A percentile compares a stretch with the other conserved stretches of the same genome.
phyloP scores from a whole-genome alignment of 768 basidiomycete genomes.

The Boletus rubroflammeus region DNA sequence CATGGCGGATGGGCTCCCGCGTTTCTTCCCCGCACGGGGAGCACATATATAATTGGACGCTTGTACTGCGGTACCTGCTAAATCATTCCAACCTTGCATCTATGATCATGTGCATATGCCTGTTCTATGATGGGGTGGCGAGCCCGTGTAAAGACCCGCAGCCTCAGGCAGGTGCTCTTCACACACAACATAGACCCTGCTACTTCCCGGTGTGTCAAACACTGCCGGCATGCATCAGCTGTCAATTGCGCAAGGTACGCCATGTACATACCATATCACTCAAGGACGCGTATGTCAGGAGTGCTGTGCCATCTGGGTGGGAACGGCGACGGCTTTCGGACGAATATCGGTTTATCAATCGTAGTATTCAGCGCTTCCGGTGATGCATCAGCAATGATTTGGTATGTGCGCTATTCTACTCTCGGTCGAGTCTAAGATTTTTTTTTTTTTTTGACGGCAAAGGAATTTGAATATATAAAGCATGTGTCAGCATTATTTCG shows the following conservation, averaged over 20 bases:
- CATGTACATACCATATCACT: too few species aligned
- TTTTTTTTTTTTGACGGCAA: constrained; percentile 1
- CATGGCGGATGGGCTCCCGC: neutral
- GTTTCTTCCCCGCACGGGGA: neutral
- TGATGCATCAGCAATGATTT: neutral
- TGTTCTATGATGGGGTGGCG: neutral
- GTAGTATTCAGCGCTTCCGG: neutral
- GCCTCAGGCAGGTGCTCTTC: too few species aligned
- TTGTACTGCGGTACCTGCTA: too few species aligned
- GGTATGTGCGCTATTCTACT: neutral
- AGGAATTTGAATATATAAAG: neutral
- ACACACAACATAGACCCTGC: too few species aligned
- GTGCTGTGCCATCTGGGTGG: neutral
- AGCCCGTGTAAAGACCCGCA: neutral
- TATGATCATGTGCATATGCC: neutral
- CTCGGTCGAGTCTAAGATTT: neutral
- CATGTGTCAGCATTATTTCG: neutral
- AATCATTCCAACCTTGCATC: neutral
- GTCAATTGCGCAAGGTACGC: too few species aligned
- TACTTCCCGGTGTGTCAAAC: too few species aligned
- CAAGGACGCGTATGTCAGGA: neutral
- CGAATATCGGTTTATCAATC: neutral
- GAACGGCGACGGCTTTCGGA: neutral
- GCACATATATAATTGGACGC: neutral
- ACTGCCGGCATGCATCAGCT: too few species aligned